Base-by-base conservation (phyloP, 2,329 filamentous ascomycete species). In the Alternaria triticimaculans region DNA sequence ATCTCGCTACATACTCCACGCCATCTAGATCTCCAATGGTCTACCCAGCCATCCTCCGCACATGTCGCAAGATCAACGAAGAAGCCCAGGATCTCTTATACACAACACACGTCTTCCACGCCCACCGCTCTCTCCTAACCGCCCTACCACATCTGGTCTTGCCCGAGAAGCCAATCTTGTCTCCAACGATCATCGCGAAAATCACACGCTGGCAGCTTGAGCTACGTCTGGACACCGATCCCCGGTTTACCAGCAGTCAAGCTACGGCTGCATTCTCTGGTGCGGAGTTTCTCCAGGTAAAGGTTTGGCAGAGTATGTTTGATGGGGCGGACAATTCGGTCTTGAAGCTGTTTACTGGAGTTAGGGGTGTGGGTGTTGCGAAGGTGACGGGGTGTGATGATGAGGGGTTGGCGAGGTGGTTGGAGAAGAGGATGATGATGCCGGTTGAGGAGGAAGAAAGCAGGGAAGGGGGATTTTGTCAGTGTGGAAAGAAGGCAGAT, bases 191-290 rank as follows among this genome's bases (percentile, higher is more conserved):
- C 0, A 73, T 79, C 2, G 55, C 65, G 5, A 67, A 80, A 21
- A 85, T 86, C 56, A 70, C 70, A 6, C 73, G 80, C 46, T 87
- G 81, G 79, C 80, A 82, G 53, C 70, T 87, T 15, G 73, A 78
- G 11, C 74, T 87, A 2, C 77, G 85, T 0, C 74, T 87, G 15
- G 85, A 87, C 61, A 83, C 79, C 5, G 85, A 87, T 72, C 78
- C 84, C 1, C 78, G 80, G 14, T 87, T 84, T 72, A 77, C 76
- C 4, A 65, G 66, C 3, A 63, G 67, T 25, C 76, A 83, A 49
- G 82, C 81, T 0, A 72, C 72, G 7, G 69, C 76, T n/a, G 80
- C 81, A 1, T 87, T 87, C 65, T 80, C 76, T 0, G 82, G 81
- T 2, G 75, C 79, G 0, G 83, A 86, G 48, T 80, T 80, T 58